phyloP scores from a whole-genome alignment of 495 filamentous ascomycete genomes.

The Aspergillus conjunctus region DNA sequence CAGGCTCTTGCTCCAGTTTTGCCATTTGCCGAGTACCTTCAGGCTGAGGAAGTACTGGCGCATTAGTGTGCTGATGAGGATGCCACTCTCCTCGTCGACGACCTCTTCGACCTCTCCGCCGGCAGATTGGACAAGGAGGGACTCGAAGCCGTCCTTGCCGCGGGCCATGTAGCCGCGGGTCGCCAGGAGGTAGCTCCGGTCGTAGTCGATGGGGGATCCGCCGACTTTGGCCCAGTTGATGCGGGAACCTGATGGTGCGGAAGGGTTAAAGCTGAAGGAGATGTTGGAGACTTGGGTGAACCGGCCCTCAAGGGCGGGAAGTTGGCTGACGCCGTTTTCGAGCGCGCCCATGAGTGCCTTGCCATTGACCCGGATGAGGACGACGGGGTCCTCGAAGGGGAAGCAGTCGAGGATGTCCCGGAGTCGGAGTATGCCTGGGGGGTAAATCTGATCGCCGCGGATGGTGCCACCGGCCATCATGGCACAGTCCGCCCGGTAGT shows the following conservation, averaged over 20 bases:
- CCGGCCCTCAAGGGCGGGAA: conserved; percentile 79
- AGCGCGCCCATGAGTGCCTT: conserved; percentile 70
- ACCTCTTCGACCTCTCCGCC: conserved; percentile 75
- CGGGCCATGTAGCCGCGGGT: conserved; percentile 85
- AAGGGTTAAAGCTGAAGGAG: conserved; percentile 65
- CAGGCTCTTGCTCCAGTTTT: conserved; percentile 60
- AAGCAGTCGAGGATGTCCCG: conserved; percentile 82
- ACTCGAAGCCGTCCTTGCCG: conserved; percentile 82
- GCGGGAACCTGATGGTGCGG: conserved; percentile 58
- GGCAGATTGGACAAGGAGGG: conserved; percentile 66
- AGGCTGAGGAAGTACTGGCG: conserved; percentile 87
- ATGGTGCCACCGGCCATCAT: conserved; percentile 90
- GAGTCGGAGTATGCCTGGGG: conserved; percentile 71
- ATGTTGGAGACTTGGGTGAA: conserved; percentile 83
- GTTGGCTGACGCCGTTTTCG: conserved; percentile 77
- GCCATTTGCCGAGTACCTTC: conserved; percentile 77
- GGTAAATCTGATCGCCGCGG: conserved; percentile 85
- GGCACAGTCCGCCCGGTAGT: conserved; percentile 77
- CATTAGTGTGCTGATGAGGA: conserved; percentile 79
- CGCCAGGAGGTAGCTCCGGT: conserved; percentile 64
- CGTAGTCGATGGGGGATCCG: conserved; percentile 58
- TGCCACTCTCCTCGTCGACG: conserved; percentile 81
- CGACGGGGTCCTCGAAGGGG: conserved; percentile 89
- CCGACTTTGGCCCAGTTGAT: conserved; percentile 63
- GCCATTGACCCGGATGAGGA: conserved; percentile 70